Evolutionary conservation across 192 early-diverging fungal genomes (phyloP), one percentile per base, ranked within the genome.

Genomic region (Funneliformis geosporum): DNA sequence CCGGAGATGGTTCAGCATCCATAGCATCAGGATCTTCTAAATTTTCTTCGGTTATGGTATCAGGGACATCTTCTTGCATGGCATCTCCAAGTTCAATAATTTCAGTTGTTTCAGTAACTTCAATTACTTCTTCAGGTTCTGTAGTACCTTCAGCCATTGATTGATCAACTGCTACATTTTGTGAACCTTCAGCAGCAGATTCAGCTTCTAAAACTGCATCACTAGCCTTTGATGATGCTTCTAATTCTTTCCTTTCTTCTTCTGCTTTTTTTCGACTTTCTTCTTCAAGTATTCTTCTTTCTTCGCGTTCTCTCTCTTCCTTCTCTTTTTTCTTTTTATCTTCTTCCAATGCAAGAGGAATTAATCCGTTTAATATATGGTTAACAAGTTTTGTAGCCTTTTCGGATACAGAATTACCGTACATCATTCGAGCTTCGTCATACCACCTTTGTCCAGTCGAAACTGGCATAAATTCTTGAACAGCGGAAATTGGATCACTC

Each of bases 391-490:
- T 82, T 2, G 86, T 60, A 1, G 92, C 89, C 75, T 88, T 93
- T 21, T 91, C 90, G n/a, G 83, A 81, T 1, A 89, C 87, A 9
- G 84, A 62, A 27, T 79, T 78, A 27, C 95, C 93, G 82, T 91
- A 94, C 86, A 95, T 86, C 88, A 97, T 89, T 8, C 90, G 87
- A 28, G 90, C 92, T 83, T 97, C 97, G 82, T 98, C 94, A 40
- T 88, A 85, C 95, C 95, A 97, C 6, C 97, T 87, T 82, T 96
- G 93, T 8, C 85, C 80, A 3, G 93, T 94, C 21, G 89, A 88
- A 80, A 90, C 82, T 2, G 93, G 91, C 28, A 84, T 84, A 84
- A 91, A 95, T 27, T 88, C 85, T 60, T 95, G 93, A 27, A 96
- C 85, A 2, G 89, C 82, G n/a, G 89, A 72, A 46, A 89, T 83